phyloP scores from a whole-genome alignment of 2,329 filamentous ascomycete species.

The Xylariaceae sp. region DNA sequence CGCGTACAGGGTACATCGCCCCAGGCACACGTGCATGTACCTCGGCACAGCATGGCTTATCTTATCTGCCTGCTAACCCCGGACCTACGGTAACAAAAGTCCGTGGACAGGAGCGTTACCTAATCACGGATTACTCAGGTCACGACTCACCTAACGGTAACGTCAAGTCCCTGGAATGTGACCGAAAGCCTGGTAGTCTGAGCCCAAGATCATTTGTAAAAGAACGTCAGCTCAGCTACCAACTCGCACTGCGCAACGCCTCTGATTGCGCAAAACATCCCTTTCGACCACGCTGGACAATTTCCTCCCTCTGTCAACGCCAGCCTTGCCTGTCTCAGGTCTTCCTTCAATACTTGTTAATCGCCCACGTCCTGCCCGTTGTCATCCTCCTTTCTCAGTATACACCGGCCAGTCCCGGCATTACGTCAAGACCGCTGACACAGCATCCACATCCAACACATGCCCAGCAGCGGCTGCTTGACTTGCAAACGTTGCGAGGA shows the following conservation, averaged over 20 bases:
- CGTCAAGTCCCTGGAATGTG: constrained; percentile 10
- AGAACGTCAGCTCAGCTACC: neutral
- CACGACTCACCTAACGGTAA: too few species aligned
- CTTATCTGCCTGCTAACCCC: too few species aligned
- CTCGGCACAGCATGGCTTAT: too few species aligned
- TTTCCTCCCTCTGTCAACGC: neutral
- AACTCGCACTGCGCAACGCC: constrained; percentile 18
- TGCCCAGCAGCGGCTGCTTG: neutral
- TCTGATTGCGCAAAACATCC: constrained; percentile 11
- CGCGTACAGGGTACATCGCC: too few species aligned
- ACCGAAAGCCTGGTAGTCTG: constrained; percentile 1
- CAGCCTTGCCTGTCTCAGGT: neutral
- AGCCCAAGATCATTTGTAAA: neutral
- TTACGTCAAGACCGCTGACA: constrained; percentile 17
- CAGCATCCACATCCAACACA: neutral
- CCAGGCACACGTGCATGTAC: neutral
- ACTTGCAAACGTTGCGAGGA: constrained; percentile 1
- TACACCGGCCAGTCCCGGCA: constrained; percentile 2
- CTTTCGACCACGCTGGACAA: neutral
- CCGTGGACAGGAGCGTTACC: too few species aligned
- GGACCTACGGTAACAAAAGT: too few species aligned
- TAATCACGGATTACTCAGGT: too few species aligned
- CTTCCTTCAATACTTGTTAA: neutral
- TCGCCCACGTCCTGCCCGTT: neutral
- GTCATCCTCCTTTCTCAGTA: neutral